These are phyloP conservation scores for Bipolaris gigantea DNA, from an alignment of 2,329 filamentous ascomycete species.

Conservation along the genomic window DNA sequence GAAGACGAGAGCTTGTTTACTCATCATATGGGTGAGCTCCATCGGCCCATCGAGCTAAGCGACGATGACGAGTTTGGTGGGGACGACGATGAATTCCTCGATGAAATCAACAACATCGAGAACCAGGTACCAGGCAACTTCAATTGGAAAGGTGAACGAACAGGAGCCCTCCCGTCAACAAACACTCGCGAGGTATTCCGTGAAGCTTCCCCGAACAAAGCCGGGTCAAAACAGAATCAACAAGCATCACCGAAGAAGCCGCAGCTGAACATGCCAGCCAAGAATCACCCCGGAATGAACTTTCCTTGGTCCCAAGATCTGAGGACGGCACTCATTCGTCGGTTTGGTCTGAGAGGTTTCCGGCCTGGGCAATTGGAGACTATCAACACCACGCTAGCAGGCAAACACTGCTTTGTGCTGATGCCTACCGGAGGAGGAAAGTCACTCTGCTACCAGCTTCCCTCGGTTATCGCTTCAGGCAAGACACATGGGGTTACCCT, in stretches of 20 bases:
- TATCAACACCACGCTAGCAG: conserved; percentile 87
- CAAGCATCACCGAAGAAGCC: conserved; percentile 35
- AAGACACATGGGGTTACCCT: conserved; percentile 85
- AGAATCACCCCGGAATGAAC: conserved; percentile 48
- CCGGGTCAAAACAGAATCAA: conserved; percentile 18
- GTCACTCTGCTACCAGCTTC: conserved; percentile 93
- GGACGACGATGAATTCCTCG: conserved; percentile 42
- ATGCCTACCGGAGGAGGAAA: conserved; percentile 99
- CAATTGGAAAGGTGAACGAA: conserved; percentile 36
- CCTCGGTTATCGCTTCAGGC: conserved; percentile 79
- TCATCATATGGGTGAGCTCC: conserved; percentile 17
- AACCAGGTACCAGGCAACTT: conserved; percentile 35
- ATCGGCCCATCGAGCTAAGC: conserved; percentile 12
- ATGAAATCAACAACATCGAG: conserved; percentile 50
- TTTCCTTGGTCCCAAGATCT: conserved; percentile 83
- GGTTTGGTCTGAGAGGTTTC: conserved; percentile 84
- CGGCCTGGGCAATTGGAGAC: conserved; percentile 90
- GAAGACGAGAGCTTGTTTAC: conserved; percentile 18
- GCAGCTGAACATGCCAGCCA: conserved; percentile 28
- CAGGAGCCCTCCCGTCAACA: conserved; percentile 16
- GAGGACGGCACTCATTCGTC: conserved; percentile 74
- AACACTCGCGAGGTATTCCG: conserved; percentile 32
- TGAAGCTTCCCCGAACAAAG: conserved; percentile 34
- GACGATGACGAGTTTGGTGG: conserved; percentile 22
- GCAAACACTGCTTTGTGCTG: conserved; percentile 88